Percentiles rank a stretch among this genome's conserved stretches.
phyloP scores from a whole-genome alignment of 805 yeast species.

The Pichia rugopelliculosa region DNA sequence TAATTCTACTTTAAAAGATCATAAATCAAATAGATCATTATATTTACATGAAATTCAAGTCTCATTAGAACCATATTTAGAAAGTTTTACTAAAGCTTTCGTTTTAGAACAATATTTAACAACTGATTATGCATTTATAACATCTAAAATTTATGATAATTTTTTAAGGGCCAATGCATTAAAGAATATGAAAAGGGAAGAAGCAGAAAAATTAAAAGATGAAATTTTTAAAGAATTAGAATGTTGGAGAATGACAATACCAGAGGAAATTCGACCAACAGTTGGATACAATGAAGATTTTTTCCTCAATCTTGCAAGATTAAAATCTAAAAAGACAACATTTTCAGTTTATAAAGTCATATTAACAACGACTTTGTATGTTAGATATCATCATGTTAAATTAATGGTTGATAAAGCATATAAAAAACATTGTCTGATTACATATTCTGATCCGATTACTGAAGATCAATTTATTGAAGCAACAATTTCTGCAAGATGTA shows the following conservation, averaged over 20 bases:
- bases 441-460: neutral
- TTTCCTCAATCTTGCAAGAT: conserved; percentile 5
- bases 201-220: conserved; percentile 12
- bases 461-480: conserved; percentile 12
- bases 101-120: conserved; percentile 13
- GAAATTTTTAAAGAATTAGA: conserved; percentile 21
- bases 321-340: conserved; percentile 2
- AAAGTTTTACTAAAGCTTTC: neutral
- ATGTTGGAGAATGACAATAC: conserved; percentile 23
- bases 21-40: conserved; percentile 6
- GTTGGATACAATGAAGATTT: conserved; percentile 5
- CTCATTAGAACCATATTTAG: conserved; percentile 7
- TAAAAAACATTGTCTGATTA: conserved; percentile 2
- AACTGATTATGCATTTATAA: conserved; percentile 20
- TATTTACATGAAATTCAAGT: conserved; percentile 3
- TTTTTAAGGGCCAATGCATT: conserved; percentile 26
- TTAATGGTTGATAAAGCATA: conserved; percentile 22
- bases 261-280: conserved; percentile 20
- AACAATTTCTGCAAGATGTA: conserved; percentile 22
- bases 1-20: neutral
- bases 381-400: conserved; percentile 23
- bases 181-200: conserved; percentile 12
- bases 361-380: conserved; percentile 13
- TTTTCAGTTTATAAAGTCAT: conserved; percentile 8
- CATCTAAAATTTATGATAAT: conserved; percentile 21